phyloP scores from a whole-genome alignment of 176 grass and related monocot species.

The Rhynchospora pubera region DNA sequence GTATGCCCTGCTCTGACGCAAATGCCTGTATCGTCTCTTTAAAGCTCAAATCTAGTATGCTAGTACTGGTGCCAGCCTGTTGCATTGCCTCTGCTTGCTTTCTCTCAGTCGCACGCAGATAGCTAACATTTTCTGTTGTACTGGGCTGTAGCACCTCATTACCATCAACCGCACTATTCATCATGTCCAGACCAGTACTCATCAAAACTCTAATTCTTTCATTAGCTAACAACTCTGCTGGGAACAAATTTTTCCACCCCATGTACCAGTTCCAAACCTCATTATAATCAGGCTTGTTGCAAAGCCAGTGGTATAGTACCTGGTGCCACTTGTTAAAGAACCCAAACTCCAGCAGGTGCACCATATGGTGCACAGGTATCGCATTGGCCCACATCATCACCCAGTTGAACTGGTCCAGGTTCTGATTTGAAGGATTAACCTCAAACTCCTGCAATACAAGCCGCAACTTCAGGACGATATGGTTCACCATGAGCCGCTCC shows the following conservation, averaged over 20 bases:
- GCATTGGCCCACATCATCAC: constrained; percentile 64
- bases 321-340: constrained; percentile 57
- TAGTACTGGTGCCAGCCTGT: constrained; percentile 34
- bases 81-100: constrained; percentile 64
- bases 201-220: constrained; percentile 27
- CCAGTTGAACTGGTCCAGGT: constrained; percentile 29
- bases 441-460: constrained; percentile 31
- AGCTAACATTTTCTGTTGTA: constrained; percentile 38
- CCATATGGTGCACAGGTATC: constrained; percentile 42
- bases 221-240: constrained; percentile 48
- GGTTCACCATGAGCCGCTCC: constrained; percentile 27
- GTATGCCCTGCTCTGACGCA: constrained; percentile 66
- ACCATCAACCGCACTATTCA: constrained; percentile 30
- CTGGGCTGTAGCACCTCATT: constrained; percentile 23
- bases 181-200: constrained; percentile 32
- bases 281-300: constrained; percentile 10
- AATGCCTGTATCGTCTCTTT: constrained; percentile 80
- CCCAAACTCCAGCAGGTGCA: constrained; percentile 40
- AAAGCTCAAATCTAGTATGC: constrained; percentile 62
- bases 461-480: constrained; percentile 39
- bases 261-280: constrained; percentile 46
- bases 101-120: constrained; percentile 64
- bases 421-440: constrained; percentile 34
- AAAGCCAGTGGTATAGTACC: constrained; percentile 47
- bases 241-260: constrained; percentile 46